Percentiles rank a stretch among this genome's conserved stretches.
Conservation (phyloP, 352 stramenopile species). For the Phytophthora citrophthora region DNA sequence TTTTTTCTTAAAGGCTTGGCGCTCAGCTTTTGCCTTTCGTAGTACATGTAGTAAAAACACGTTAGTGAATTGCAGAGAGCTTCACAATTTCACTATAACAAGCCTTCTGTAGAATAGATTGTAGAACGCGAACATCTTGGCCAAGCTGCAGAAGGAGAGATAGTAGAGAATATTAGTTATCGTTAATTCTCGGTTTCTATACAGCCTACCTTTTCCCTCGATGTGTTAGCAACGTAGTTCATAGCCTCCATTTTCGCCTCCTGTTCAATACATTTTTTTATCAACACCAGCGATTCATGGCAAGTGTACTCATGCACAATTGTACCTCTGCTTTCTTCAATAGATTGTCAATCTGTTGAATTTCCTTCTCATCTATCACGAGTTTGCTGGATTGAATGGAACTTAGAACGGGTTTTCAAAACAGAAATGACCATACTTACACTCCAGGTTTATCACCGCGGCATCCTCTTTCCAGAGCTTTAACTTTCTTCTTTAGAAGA, state of each 20-base stretch:
- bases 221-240: constrained; percentile 75
- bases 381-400: constrained; percentile 42
- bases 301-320: not conserved
- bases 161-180: not conserved
- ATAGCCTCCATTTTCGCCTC: constrained; percentile 79
- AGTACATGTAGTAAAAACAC: not conserved
- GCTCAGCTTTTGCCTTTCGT: constrained; percentile 72
- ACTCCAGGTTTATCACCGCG: constrained; percentile 51
- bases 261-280: constrained; percentile 17
- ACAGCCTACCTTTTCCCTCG: constrained; percentile 65
- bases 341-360: constrained; percentile 77
- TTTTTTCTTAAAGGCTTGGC: constrained; percentile 82
- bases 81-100: not conserved
- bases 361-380: constrained; percentile 58
- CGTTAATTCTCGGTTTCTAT: not conserved
- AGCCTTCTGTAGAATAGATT: constrained; percentile 80
- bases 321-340: constrained; percentile 75
- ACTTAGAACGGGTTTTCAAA: not conserved
- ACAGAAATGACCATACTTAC: constrained; percentile 25
- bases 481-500: constrained; percentile 74
- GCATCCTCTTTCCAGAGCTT: constrained; percentile 56
- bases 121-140: constrained; percentile 73
- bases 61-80: not conserved
- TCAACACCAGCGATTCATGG: not conserved
- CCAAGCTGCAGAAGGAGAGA: constrained; percentile 48